Conservation (phyloP, 2,329 filamentous ascomycete species). For the Zarea fungicola region DNA sequence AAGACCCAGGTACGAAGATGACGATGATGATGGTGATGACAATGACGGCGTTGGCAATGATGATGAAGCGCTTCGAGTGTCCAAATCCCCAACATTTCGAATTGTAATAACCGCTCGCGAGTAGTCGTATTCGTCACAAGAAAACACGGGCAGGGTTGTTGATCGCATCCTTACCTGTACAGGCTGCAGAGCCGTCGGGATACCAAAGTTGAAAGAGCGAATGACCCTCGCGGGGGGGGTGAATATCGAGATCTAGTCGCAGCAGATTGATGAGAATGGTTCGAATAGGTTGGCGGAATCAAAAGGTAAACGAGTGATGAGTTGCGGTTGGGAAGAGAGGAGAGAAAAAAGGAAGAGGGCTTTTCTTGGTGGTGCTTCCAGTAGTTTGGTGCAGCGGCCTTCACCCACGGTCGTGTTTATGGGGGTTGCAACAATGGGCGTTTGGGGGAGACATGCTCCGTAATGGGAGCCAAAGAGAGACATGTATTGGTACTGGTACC, state of each 20-base stretch:
- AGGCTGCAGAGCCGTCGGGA: slow-evolving; percentile 1
- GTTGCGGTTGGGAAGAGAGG: neutral
- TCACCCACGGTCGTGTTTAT: neutral
- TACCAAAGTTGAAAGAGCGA: neutral
- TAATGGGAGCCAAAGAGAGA: neutral
- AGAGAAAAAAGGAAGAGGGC: neutral
- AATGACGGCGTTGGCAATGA: no score
- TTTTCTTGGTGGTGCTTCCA: neutral
- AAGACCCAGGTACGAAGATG: no score
- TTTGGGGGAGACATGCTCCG: neutral
- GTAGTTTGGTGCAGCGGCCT: neutral
- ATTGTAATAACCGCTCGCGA: neutral
- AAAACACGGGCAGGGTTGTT: slow-evolving; percentile 1
- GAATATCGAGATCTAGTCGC: neutral
- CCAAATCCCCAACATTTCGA: neutral
- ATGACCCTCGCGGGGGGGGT: neutral
- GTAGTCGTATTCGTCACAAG: neutral
- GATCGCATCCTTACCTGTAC: slow-evolving; percentile 5
- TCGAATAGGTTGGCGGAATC: neutral
- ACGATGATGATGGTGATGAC: no score
- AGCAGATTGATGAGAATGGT: neutral
- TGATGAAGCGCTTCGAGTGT: no score
- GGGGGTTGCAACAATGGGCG: neutral
- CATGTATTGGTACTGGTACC: neutral
- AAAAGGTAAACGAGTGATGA: neutral